Evolutionary conservation across 2,329 filamentous ascomycete genomes (phyloP).

Genomic region (Phialophora expanda): DNA sequence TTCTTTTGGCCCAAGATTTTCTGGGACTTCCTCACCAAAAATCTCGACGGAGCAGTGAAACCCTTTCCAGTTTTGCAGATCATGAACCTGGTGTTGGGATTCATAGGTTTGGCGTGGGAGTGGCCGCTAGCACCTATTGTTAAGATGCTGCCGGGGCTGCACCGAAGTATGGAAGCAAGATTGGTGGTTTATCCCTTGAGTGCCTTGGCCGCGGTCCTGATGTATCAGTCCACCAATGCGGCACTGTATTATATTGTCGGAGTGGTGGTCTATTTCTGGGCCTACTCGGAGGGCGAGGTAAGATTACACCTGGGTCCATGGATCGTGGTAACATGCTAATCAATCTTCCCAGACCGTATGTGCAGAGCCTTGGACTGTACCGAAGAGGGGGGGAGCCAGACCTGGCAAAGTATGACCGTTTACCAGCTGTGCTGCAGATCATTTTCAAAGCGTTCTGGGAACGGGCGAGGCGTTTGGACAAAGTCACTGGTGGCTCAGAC

Average conservation of each 20-base stretch:
- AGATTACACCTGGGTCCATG: slow-evolving; percentile 45
- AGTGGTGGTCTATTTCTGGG: slow-evolving; percentile 91
- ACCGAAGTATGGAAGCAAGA: slow-evolving; percentile 85
- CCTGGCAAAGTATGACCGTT: slow-evolving; percentile 37
- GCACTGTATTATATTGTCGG: slow-evolving; percentile 90
- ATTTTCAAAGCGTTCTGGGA: not conserved
- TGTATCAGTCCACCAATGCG: slow-evolving; percentile 92
- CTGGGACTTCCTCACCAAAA: slow-evolving; percentile 94
- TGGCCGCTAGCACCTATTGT: slow-evolving; percentile 74
- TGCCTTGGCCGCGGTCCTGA: slow-evolving; percentile 72
- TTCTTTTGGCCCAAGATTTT: slow-evolving; percentile 99
- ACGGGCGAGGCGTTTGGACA: slow-evolving; percentile 7
- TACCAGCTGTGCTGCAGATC: slow-evolving; percentile 12
- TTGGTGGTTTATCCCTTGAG: slow-evolving; percentile 81
- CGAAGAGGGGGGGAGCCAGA: slow-evolving; percentile 52
- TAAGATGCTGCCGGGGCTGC: slow-evolving; percentile 71
- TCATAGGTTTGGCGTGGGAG: slow-evolving; percentile 82
- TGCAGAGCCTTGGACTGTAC: slow-evolving; percentile 71
- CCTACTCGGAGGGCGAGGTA: slow-evolving; percentile 96
- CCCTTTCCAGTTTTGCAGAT: slow-evolving; percentile 88
- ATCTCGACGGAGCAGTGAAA: slow-evolving; percentile 82
- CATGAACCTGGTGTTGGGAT: slow-evolving; percentile 82
- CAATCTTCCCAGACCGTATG: slow-evolving; percentile 63
- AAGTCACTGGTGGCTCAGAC: slow-evolving; percentile 5
- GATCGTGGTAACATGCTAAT: slow-evolving; percentile 31